Evolutionary conservation across 2,329 filamentous ascomycete genomes (phyloP).

Genomic region (Microsporum ferrugineum): DNA sequence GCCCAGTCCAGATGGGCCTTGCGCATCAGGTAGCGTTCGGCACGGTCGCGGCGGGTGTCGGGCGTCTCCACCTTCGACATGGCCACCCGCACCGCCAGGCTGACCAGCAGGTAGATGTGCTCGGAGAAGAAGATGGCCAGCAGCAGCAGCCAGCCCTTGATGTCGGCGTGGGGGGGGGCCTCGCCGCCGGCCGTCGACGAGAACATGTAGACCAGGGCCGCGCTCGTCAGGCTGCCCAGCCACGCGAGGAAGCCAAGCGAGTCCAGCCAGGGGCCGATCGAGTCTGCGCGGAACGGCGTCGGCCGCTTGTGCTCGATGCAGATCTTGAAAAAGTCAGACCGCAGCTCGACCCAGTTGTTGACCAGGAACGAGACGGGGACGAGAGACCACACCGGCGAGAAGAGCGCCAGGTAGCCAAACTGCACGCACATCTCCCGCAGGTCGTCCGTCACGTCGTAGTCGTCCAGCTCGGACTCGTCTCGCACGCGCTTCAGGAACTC

Average conservation of each 20-base stretch:
- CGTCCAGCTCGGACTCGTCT: constrained; percentile 65
- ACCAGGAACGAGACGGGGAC: constrained; percentile 77
- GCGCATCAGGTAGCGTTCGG: constrained; percentile 67
- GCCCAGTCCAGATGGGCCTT: constrained; percentile 58
- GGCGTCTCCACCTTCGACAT: constrained; percentile 71
- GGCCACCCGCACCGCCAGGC: constrained; percentile 58
- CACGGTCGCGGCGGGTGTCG: constrained; percentile 67
- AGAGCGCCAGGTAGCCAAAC: constrained; percentile 78
- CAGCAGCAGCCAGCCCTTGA: constrained; percentile 60
- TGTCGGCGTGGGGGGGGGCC: constrained; percentile 26
- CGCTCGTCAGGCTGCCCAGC: constrained; percentile 79
- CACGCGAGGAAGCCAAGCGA: constrained; percentile 82
- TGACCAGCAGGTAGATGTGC: constrained; percentile 73
- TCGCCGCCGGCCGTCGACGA: constrained; percentile 44
- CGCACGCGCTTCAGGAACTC: constrained; percentile 72
- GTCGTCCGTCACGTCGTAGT: constrained; percentile 82
- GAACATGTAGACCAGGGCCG: constrained; percentile 84
- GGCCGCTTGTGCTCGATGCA: constrained; percentile 80
- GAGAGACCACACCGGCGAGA: constrained; percentile 91
- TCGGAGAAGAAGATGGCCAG: constrained; percentile 76
- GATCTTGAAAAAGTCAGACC: constrained; percentile 89
- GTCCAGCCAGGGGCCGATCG: constrained; percentile 85
- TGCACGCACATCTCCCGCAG: constrained; percentile 90
- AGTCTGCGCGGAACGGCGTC: constrained; percentile 79
- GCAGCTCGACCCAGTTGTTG: constrained; percentile 94